These are phyloP conservation scores for Orbilia brochopaga DNA, from an alignment of 2,329 filamentous ascomycete species.

Conservation along the genomic window DNA sequence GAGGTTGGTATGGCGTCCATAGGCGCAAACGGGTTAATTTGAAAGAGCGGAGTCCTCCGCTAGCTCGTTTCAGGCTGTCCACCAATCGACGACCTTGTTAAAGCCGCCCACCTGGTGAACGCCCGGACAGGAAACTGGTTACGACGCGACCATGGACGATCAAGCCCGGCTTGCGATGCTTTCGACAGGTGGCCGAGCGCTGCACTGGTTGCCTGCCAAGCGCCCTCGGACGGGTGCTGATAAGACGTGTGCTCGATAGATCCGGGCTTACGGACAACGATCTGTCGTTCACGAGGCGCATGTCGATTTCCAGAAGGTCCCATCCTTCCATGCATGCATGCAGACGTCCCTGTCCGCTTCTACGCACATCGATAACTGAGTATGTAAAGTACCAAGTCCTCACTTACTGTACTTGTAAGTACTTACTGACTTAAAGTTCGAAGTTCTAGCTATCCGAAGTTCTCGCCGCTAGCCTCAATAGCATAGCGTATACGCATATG, in stretches of 20 bases:
- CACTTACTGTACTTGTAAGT: too few relatives aligned
- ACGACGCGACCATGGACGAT: slow-evolving; percentile 26
- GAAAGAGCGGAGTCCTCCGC: too few relatives aligned
- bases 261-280: slow-evolving; percentile 8
- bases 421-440: too few relatives aligned
- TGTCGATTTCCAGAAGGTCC: slow-evolving; percentile 43
- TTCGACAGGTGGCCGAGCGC: slow-evolving; percentile 27
- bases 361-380: too few relatives aligned
- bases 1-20: slow-evolving; percentile 20
- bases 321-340: neutral
- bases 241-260: slow-evolving; percentile 2
- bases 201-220: slow-evolving; percentile 44
- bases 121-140: slow-evolving; percentile 43
- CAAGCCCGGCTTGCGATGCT: slow-evolving; percentile 10
- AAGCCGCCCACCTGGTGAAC: slow-evolving; percentile 8
- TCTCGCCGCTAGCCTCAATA: neutral
- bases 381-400: too few relatives aligned
- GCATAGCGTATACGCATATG: neutral
- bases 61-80: slow-evolving; percentile 32
- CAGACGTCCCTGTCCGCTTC: too few relatives aligned
- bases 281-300: slow-evolving; percentile 17
- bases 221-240: slow-evolving; percentile 9
- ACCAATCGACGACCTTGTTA: neutral
- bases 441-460: too few relatives aligned
- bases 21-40: too few relatives aligned